Evolutionary conservation across 495 filamentous ascomycete genomes (phyloP), one percentile per base, ranked within the genome.

Genomic region (Pyronema domesticum): DNA sequence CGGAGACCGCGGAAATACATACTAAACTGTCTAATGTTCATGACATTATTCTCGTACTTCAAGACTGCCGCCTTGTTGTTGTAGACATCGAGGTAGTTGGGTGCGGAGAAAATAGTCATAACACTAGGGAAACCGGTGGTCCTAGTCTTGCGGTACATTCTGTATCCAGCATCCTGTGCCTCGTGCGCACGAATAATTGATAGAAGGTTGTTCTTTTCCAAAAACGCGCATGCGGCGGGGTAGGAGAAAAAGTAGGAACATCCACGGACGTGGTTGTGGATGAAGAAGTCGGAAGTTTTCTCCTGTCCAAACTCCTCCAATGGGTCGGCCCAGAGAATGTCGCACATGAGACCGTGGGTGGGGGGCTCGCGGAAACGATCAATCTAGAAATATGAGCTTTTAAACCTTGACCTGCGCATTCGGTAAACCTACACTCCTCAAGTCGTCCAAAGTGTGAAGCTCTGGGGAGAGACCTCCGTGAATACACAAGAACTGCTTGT

Each of bases 211-310:
- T 98, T 98, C 74, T 95, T 96, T 70, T 98, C 91, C 56, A 98
- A 71, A 72, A 98, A 98, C 10, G 86, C 83, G 71, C 91, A 98
- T 23, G 91, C 93, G n/a, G 91, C 86, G 3, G 88, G 91, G 62
- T 98, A 98, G 7, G 89, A 95, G 72, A 98, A 98, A 73, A 96
- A 98, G 71, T 94, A 98, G 7, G 91, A 98, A 72, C 91, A 98
- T 43, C 91, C 91, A 55, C 91, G 85, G 46, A 98, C 91, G 69
- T 95, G 89, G 70, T 98, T 98, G 71, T 98, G 91, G 45, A 95
- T 74, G 69, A 95, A 98, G 70, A 83, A 96, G 61, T 98, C 91
- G 33, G 82, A 86, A 1, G 88, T 91, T 71, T 94, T 96, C 72
- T 98, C 91, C 69, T 96, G 91, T 1, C 91, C 91, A 68, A 98